Conservation (phyloP, 306 rosid genomes). For the Vigna hirtella region DNA sequence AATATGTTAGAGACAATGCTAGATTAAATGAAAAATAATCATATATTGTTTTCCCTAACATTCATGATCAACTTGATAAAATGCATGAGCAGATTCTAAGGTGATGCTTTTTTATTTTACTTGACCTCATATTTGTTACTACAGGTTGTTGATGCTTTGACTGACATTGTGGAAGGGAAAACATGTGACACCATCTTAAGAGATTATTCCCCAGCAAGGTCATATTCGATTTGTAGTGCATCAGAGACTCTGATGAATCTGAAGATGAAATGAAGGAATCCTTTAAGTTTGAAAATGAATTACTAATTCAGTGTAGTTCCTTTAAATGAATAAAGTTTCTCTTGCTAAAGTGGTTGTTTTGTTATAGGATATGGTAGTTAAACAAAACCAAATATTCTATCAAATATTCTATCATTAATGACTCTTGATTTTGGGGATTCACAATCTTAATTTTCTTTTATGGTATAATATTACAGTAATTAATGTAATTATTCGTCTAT, state of each 20-base stretch:
- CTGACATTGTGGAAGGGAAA: slow-evolving; percentile 49
- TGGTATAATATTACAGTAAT: too few species aligned
- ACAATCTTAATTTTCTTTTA: too few species aligned
- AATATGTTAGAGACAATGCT: neutral
- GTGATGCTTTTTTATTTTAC: neutral
- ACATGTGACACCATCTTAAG: slow-evolving; percentile 39
- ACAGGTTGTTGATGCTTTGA: slow-evolving; percentile 68
- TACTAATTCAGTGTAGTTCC: slow-evolving; percentile 19
- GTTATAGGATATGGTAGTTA: neutral
- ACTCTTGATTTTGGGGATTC: too few species aligned
- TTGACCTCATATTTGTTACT: slow-evolving; percentile 1
- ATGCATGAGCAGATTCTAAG: slow-evolving; percentile 4
- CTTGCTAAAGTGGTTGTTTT: slow-evolving; percentile 45
- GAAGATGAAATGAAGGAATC: slow-evolving; percentile 35
- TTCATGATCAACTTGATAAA: neutral
- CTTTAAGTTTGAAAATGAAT: slow-evolving; percentile 38
- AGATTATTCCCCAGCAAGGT: slow-evolving; percentile 56
- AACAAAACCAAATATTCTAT: too few species aligned
- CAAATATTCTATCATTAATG: too few species aligned
- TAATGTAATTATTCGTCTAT: too few species aligned
- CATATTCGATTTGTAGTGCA: slow-evolving; percentile 51
- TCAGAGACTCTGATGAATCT: slow-evolving; percentile 46
- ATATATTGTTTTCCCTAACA: neutral
- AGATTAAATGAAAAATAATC: slow-evolving; percentile 2
- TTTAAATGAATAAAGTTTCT: slow-evolving; percentile 37